Percentiles rank a stretch among this genome's conserved stretches.
These are phyloP conservation scores for Chalara sp. DNA, from an alignment of 2,329 filamentous ascomycete genomes.

Conservation along the genomic window DNA sequence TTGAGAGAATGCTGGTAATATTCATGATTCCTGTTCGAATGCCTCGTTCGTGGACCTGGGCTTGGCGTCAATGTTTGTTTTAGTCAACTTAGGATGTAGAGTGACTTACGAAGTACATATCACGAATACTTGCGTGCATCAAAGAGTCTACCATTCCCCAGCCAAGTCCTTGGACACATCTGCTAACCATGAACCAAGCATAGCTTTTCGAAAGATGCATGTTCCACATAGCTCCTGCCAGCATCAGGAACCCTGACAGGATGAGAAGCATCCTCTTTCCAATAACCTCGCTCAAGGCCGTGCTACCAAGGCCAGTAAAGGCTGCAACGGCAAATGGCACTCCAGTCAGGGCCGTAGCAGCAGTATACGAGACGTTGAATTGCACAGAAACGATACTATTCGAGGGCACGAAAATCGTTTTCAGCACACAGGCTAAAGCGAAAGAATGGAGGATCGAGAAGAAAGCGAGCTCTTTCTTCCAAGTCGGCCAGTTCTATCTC, in stretches of 20 bases:
- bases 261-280: slow-evolving; percentile 50
- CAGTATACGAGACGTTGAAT: slow-evolving; percentile 40
- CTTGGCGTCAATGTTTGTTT: slow-evolving; percentile 16
- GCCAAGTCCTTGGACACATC: slow-evolving; percentile 49
- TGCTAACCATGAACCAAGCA: slow-evolving; percentile 42
- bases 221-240: slow-evolving; percentile 45
- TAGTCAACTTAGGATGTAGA: background rate
- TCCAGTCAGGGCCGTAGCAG: slow-evolving; percentile 43
- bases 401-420: slow-evolving; percentile 45
- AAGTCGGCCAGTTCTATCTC: slow-evolving; percentile 47
- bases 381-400: slow-evolving; percentile 36
- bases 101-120: slow-evolving; percentile 47
- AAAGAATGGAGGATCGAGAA: slow-evolving; percentile 39
- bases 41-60: slow-evolving; percentile 47
- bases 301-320: slow-evolving; percentile 35
- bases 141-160: slow-evolving; percentile 53
- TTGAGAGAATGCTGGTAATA: slow-evolving; percentile 37
- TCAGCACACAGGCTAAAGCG: slow-evolving; percentile 42
- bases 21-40: slow-evolving; percentile 39
- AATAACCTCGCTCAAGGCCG: slow-evolving; percentile 37
- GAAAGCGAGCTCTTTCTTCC: slow-evolving; percentile 47
- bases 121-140: slow-evolving; percentile 44
- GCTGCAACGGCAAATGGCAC: slow-evolving; percentile 45
- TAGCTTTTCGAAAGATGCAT: slow-evolving; percentile 35
- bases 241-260: slow-evolving; percentile 36